These are phyloP conservation scores for Hymenoscyphus salicellus DNA, from an alignment of 2,329 filamentous ascomycete species.

Conservation along the genomic window DNA sequence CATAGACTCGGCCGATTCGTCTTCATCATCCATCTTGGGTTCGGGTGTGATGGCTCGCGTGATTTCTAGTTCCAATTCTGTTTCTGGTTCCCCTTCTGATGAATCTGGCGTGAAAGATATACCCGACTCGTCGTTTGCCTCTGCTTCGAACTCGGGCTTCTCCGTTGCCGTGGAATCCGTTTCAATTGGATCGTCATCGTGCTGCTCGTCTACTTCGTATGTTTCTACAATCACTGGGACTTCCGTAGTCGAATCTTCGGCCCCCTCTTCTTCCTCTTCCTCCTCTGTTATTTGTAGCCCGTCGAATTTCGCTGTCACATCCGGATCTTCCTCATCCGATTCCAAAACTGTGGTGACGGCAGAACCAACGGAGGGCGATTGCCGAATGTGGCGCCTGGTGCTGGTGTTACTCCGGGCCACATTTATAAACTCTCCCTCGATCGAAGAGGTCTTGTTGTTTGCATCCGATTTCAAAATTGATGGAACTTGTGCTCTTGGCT, in stretches of 20 bases:
- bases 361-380: slow-evolving; percentile 75
- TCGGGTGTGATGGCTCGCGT: not conserved
- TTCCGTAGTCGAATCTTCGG: slow-evolving; percentile 17
- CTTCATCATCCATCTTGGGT: slow-evolving; percentile 4
- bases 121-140: slow-evolving; percentile 5
- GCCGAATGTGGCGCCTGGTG: slow-evolving; percentile 76
- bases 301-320: slow-evolving; percentile 46
- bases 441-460: slow-evolving; percentile 34
- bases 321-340: slow-evolving; percentile 71
- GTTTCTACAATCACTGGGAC: slow-evolving; percentile 35
- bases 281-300: slow-evolving; percentile 48
- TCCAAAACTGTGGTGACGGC: slow-evolving; percentile 80
- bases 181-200: slow-evolving; percentile 14
- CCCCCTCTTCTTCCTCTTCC: slow-evolving; percentile 34
- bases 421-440: slow-evolving; percentile 52
- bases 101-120: slow-evolving; percentile 9
- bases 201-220: slow-evolving; percentile 27
- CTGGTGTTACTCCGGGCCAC: slow-evolving; percentile 51
- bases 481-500: slow-evolving; percentile 39
- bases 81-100: slow-evolving; percentile 8
- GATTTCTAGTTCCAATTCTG: slow-evolving; percentile 4
- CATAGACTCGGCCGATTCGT: slow-evolving; percentile 7
- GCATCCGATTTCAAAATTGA: slow-evolving; percentile 38
- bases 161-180: slow-evolving; percentile 10
- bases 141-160: slow-evolving; percentile 6